Evolutionary conservation across 129 eudicot species (phyloP).

Genomic region (Lonicera japonica): DNA sequence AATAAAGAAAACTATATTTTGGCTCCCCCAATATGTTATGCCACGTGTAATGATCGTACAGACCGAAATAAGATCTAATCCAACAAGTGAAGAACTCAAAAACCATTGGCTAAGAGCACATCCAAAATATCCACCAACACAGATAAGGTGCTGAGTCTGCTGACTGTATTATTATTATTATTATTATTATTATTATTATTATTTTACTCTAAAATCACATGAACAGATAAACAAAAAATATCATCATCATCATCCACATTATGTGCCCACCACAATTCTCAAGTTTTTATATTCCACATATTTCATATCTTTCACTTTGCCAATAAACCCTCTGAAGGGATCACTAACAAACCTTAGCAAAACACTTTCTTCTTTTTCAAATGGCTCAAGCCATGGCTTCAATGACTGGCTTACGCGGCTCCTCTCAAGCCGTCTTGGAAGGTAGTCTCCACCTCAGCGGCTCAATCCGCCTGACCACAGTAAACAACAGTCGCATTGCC

Average conservation of each 20-base stretch:
- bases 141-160: slow-evolving; percentile 53
- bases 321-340: background rate
- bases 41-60: slow-evolving; percentile 27
- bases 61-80: background rate
- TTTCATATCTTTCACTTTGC: slow-evolving; percentile 5
- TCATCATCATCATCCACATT: no score
- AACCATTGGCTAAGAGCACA: slow-evolving; percentile 55
- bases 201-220: slow-evolving; percentile 56
- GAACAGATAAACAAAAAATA: background rate
- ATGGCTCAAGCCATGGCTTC: slow-evolving; percentile 82
- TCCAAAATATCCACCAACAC: slow-evolving; percentile 44
- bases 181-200: no score
- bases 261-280: no score
- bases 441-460: slow-evolving; percentile 62
- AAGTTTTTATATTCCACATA: slow-evolving; percentile 20
- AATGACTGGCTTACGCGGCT: slow-evolving; percentile 68
- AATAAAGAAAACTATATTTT: no score
- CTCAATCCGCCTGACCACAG: slow-evolving; percentile 40
- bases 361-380: background rate
- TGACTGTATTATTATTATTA: no score
- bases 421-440: slow-evolving; percentile 70
- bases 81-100: slow-evolving; percentile 2
- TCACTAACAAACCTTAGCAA: background rate
- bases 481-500: slow-evolving; percentile 31
- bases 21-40: no score